Base-by-base conservation (phyloP, 176 grass and related monocot species). In the Canna indica region DNA sequence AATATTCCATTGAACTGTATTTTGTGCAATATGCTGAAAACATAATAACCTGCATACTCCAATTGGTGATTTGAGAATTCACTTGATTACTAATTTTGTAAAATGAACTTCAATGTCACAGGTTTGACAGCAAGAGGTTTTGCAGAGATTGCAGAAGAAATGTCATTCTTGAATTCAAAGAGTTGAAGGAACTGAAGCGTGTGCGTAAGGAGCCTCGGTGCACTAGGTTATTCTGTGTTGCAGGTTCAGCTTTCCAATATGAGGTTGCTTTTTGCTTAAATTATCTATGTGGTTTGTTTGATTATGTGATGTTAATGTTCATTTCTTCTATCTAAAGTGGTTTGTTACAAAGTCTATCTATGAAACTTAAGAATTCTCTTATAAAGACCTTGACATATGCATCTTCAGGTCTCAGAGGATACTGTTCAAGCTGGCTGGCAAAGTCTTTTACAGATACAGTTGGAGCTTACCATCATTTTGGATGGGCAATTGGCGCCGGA, bases 101-200 rank as follows among this genome's bases (percentile, higher is more conserved):
- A 71, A 16, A 75, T 67, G 67, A 41, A 46, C 77, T 60, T 59
- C 52, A 53, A 39, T 82, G 35, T 59, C 25, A 80, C 81, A 96
- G 88, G 79, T 91, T 96, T 88, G 91, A 96, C 36, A 96, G 83
- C 83, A 96, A 96, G 85, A 88, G 85, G 74, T 91, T 96, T 84
- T 96, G 91, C 76, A 85, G 91, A 88, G 91, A 91, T 70, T 96
- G 91, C 31, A 83, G 91, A 81, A 96, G 81, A 78, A 91, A 96
- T 76, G 91, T 96, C 62, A 91, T 96, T 20, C 78, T 83, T 52
- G 91, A 96, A 88, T 96, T 96, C 76, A 96, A 91, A 78, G 91
- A 96, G 70, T 83, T 91, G 46, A 96, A 96, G 64, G 91, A 96
- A 77, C 62, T 96, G 69, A 96, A 96, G 73, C 91, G 91, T 35